Base-by-base conservation (phyloP, 495 filamentous ascomycete species). In the Penicillium maclennaniae region DNA sequence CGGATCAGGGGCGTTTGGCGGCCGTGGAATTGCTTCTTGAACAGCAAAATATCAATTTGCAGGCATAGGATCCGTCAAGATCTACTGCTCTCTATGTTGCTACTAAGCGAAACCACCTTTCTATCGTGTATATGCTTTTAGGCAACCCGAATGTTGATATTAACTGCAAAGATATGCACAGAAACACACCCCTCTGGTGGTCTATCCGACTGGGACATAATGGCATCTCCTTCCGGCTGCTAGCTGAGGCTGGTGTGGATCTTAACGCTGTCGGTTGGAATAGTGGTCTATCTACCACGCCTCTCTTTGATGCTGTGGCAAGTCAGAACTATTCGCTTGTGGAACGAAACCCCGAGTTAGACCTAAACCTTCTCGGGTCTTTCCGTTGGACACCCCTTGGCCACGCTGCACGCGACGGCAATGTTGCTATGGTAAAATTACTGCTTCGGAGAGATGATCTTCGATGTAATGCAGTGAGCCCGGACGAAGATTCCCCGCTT, bases 341-440 rank as follows among this genome's bases (percentile, higher is more conserved):
- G 17, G 20, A 38, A 38, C 36, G 14, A 39, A 23, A 49, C 17
- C 46, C 34, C 8, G 36, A 40, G 9, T 17, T 49, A 49, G 34
- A 49, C 36, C 46, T 34, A 26, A 49, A 49, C 36, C 38, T 39
- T 17, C 46, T 15, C 7, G 36, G 36, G 21, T 17, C 8, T 49
- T 40, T 39, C 34, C 34, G 34, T 38, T 49, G 46, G 46, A 49
- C 46, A 39, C 31, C 46, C 36, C 46, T 49, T 0, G 46, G 10
- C 8, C 36, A 40, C 36, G 46, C 46, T 4, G 46, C 46, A 49
- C 46, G 46, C n/a, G 34, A 39, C 20, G 46, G 46, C 31, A 40
- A 49, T 40, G 46, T 49, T 40, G 46, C 10, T 39, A 49, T 49
- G 31, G 46, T 49, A 6, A 26, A 49, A 19, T 23, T 49, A 40